A percentile compares a stretch with the other conserved stretches of the same genome.
Evolutionary conservation across 306 rosid genomes (phyloP).

Genomic region (Quercus alba): DNA sequence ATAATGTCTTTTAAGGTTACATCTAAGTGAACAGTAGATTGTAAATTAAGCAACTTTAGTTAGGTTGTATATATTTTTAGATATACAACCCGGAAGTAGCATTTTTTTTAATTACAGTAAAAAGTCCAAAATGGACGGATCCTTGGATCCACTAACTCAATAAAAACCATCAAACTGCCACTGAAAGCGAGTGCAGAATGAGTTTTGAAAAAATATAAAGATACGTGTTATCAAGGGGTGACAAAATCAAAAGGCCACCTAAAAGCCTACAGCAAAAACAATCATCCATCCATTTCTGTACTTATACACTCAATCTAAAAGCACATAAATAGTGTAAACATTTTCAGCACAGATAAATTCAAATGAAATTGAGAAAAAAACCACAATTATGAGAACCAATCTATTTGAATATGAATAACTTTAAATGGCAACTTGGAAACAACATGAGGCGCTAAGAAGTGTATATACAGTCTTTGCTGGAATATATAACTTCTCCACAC

Average conservation of each 20-base stretch:
- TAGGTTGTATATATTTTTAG: too few species aligned
- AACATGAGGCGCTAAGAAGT: conserved; percentile 8
- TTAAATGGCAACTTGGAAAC: not conserved
- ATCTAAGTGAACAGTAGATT: too few species aligned
- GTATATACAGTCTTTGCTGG: not conserved
- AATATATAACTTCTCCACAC: conserved; percentile 30
- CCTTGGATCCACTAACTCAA: too few species aligned
- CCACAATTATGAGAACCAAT: not conserved
- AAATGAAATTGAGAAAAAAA: not conserved
- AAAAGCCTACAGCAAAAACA: not conserved
- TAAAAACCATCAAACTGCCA: too few species aligned
- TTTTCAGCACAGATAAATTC: not conserved
- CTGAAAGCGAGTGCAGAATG: too few species aligned
- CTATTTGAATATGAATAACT: not conserved
- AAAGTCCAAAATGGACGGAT: too few species aligned
- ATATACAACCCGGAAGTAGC: too few species aligned
- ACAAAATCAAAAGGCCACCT: not conserved
- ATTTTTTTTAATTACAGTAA: too few species aligned
- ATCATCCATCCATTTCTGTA: not conserved
- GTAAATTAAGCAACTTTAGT: too few species aligned
- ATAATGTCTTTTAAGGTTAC: too few species aligned
- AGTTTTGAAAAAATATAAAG: not conserved
- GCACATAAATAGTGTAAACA: not conserved
- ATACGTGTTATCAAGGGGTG: not conserved
- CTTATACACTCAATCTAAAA: not conserved